Base-by-base conservation (phyloP, 306 rosid genomes). In the Rubus idaeus region DNA sequence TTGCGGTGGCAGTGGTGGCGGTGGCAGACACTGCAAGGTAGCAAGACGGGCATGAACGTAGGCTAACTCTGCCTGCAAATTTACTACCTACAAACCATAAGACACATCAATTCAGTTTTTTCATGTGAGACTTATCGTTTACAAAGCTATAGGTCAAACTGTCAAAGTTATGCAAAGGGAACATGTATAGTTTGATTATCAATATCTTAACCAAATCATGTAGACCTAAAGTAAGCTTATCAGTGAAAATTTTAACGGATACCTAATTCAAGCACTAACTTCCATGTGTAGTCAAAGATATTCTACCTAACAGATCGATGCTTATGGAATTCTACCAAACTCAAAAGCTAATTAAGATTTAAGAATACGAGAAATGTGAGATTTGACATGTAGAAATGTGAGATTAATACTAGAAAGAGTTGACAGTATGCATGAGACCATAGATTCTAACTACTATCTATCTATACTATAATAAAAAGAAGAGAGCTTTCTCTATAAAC, bases 41-140 rank as follows among this genome's bases (percentile, higher is more conserved):
- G 94, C 86, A 8, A 94, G 82, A 23, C 90, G 90, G 23, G 94
- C 97, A 55, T 90, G 97, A 55, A 86, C 94, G 47, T 83, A 89
- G 20, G 94, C 89, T 57, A 91, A 73, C 78, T 94, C 97, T 45
- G 96, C 89, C 74, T 91, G 96, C 90, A 91, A 86, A 80, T 87
- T 91, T 70, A 91, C 88, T 0, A 89, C 96, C 98, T 94, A 69
- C 79, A 8, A 57, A 23, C 45, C 46, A 58, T n/a, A 67, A 23
- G 53, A 39, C n/a, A n/a, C 20, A 51, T 50, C 41, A 47, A 12
- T 20, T 30, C 41, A 64, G 7, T 46, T 1, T 30, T 42, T 17
- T 14, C 42, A 13, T 12, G 13, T 26, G 10, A 46, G 13, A 13
- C 35, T 30, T 16, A 47, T 23, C 57, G 10, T 6, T 46, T 26